Percentiles rank a stretch among this genome's conserved stretches.
Conservation (phyloP, 768 basidiomycete species). For the Russula brevipes region DNA sequence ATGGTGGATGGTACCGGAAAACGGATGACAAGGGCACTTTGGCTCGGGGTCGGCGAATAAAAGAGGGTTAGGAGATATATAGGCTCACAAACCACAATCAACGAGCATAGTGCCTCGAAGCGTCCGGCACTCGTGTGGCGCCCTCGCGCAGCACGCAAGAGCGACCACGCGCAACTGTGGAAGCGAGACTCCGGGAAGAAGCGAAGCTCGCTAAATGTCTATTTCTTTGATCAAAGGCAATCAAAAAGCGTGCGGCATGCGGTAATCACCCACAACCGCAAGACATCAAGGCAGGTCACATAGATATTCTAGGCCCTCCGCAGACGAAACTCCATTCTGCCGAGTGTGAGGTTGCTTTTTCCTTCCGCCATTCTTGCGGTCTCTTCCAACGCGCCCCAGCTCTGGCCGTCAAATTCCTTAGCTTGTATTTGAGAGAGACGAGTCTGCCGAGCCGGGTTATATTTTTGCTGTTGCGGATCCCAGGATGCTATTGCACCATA, state of each 20-base stretch:
- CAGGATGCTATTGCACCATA: slow-evolving; percentile 20
- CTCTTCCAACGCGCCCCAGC: slow-evolving; percentile 48
- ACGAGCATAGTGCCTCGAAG: background rate
- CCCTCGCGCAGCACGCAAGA: background rate
- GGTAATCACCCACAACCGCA: background rate
- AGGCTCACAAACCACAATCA: slow-evolving; percentile 1
- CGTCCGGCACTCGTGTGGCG: background rate
- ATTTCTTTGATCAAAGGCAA: background rate
- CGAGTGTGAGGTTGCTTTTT: slow-evolving; percentile 45
- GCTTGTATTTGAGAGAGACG: slow-evolving; percentile 22
- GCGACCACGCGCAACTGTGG: background rate
- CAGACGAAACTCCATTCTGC: slow-evolving; percentile 35
- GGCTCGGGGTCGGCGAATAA: background rate
- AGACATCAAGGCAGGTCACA: background rate
- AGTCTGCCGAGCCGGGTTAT: slow-evolving; percentile 22
- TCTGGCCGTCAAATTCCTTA: slow-evolving; percentile 34
- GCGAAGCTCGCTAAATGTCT: background rate
- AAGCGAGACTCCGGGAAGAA: background rate
- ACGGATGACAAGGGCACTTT: background rate
- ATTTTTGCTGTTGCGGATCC: slow-evolving; percentile 14
- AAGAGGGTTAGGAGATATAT: background rate
- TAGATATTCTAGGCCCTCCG: slow-evolving; percentile 7
- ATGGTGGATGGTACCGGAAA: background rate
- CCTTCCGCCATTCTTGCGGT: slow-evolving; percentile 57
- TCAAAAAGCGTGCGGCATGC: background rate